Conservation (phyloP, 345 rosid species). For the Schrenkiella parvula region DNA sequence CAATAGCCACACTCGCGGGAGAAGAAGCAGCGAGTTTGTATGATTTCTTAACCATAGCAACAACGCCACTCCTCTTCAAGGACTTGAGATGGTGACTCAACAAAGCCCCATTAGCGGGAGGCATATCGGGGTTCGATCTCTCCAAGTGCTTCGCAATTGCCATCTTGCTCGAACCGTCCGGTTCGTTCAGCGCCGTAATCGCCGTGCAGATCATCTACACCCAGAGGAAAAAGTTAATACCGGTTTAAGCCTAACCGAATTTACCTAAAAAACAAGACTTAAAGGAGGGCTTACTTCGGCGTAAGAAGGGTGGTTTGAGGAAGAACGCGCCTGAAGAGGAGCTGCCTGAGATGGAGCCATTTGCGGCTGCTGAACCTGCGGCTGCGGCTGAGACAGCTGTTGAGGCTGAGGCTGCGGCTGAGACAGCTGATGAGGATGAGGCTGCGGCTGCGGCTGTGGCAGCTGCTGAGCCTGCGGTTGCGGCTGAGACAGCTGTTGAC, state of each 20-base stretch:
- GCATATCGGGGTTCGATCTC: constrained; percentile 41
- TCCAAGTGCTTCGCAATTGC: constrained; percentile 73
- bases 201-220: constrained; percentile 72
- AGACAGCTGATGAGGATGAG: background rate
- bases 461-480: background rate
- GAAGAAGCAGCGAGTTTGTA: constrained; percentile 45
- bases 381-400: background rate
- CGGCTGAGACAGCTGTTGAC: background rate
- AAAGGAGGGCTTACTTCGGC: constrained; percentile 15
- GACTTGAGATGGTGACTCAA: constrained; percentile 58
- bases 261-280: background rate
- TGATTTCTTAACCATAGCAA: constrained; percentile 57
- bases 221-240: too few relatives aligned
- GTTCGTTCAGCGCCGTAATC: constrained; percentile 58
- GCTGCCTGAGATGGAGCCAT: background rate
- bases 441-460: background rate
- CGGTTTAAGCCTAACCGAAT: background rate
- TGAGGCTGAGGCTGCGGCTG: too few relatives aligned
- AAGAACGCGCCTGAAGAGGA: background rate
- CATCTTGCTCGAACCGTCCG: constrained; percentile 70
- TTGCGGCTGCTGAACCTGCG: background rate
- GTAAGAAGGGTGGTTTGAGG: constrained; percentile 20
- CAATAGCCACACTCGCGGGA: background rate
- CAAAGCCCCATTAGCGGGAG: constrained; percentile 48
- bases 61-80: constrained; percentile 49